Evolutionary conservation across 495 filamentous ascomycete species (phyloP).

Genomic region (Aspergillus homomorphus): DNA sequence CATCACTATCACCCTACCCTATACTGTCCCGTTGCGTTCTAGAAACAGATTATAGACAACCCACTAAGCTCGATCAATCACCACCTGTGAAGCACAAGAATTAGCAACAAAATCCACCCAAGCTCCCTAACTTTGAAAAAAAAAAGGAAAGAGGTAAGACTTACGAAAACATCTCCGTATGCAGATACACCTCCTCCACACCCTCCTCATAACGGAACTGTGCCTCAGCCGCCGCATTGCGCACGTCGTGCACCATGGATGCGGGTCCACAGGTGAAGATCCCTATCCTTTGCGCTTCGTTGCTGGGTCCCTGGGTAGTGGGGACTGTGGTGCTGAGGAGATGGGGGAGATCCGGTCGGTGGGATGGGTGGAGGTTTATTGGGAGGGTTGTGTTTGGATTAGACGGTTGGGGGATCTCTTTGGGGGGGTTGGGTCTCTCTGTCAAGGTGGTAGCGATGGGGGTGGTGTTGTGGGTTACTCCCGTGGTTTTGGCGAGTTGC

Average conservation of each 20-base stretch:
- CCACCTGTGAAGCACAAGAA: background rate
- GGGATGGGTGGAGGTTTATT: background rate
- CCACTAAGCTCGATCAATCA: too few relatives aligned
- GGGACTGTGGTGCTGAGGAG: slow-evolving; percentile 25
- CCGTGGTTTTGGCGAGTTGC: too few relatives aligned
- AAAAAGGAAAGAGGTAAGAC: background rate
- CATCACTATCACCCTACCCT: too few relatives aligned
- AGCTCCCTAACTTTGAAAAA: background rate
- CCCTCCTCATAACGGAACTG: slow-evolving; percentile 37
- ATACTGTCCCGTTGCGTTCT: too few relatives aligned
- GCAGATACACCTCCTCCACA: slow-evolving; percentile 50
- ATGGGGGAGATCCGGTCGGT: slow-evolving; percentile 37
- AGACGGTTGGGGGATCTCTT: too few relatives aligned
- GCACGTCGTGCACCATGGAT: slow-evolving; percentile 48
- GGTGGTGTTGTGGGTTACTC: too few relatives aligned
- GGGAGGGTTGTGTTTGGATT: too few relatives aligned
- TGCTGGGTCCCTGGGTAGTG: too few relatives aligned
- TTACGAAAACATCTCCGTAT: slow-evolving; percentile 53
- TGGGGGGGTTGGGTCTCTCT: too few relatives aligned
- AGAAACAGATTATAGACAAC: too few relatives aligned
- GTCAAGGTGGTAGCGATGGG: too few relatives aligned
- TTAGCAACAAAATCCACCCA: background rate
- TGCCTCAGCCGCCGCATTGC: slow-evolving; percentile 47
- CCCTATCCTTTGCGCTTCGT: slow-evolving; percentile 30
- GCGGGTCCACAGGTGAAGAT: slow-evolving; percentile 51